Evolutionary conservation across 352 stramenopile species (phyloP), one percentile per base, ranked within the genome.

Genomic region (Globisporangium rhizosaccharum): DNA sequence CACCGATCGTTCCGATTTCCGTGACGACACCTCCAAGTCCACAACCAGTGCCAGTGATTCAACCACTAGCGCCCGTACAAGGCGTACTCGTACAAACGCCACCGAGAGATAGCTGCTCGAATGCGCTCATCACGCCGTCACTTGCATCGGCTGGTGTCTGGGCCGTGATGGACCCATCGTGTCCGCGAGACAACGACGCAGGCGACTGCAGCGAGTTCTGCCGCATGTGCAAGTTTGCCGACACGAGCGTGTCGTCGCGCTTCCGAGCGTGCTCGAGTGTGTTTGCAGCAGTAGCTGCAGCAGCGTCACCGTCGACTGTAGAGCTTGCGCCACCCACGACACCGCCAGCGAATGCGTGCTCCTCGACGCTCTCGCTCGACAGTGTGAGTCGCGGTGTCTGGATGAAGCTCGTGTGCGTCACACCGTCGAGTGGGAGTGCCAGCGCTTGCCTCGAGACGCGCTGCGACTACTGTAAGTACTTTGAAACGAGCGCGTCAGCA

Each of bases 401-500:
- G 57, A 51, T 57, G 28, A 63, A 44, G 20, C 15, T 46, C 28
- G 46, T 17, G 9, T 63, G 50, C 3, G 1, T 17, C 12, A 51
- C 26, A 12, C 14, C 17, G 2, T 28, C 39, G 2, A 45, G 12
- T 28, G 36, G 14, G 2, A 45, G 20, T 8, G 15, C 5, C 20
- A 12, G 7, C 6, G 8, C 0, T 10, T 63, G 57, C 17, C 12
- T 47, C 3, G 28, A 63, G 39, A 37, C 41, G n/a, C 51, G 47
- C 14, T 63, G 57, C 20, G 15, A 46, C 50, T 52, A 46, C 25
- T 63, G 57, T 50, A 63, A 63, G 57, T 63, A 63, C 57, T 44
- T 63, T 28, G 57, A 63, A 3, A 33, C 49, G n/a, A 4, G 6
- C 7, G 14, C 2, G 4, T 57, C 57, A 2, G 44, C 41, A 2